These are phyloP conservation scores for Globisporangium alternatum DNA, from an alignment of 352 stramenopile genomes.

Conservation along the genomic window DNA sequence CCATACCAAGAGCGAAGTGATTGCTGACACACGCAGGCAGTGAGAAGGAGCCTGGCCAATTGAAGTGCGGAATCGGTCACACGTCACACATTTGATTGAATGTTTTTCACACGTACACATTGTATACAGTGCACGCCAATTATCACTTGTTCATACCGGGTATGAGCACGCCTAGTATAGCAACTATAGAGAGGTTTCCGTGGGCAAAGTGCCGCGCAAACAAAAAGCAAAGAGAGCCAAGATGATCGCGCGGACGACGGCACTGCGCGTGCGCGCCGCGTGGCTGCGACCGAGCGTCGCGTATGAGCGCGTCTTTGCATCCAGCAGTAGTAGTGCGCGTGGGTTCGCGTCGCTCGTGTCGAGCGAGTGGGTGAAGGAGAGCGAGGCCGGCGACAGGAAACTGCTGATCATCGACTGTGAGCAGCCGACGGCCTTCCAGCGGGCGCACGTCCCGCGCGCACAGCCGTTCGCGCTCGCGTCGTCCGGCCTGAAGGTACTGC, in stretches of 20 bases:
- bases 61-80: slow-evolving; percentile 1
- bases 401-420: slow-evolving; percentile 61
- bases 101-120: too few relatives aligned
- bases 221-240: not conserved
- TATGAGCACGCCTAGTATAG: not conserved
- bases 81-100: slow-evolving; percentile 25
- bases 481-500: slow-evolving; percentile 46
- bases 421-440: slow-evolving; percentile 44
- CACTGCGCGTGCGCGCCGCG: not conserved
- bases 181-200: too few relatives aligned
- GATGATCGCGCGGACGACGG: not conserved
- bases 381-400: slow-evolving; percentile 17
- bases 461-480: slow-evolving; percentile 40
- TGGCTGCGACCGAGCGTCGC: not conserved
- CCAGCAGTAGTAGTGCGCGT: slow-evolving; percentile 30
- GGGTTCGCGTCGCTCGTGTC: slow-evolving; percentile 37
- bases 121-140: too few relatives aligned
- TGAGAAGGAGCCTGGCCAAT: not conserved
- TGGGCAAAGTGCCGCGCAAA: not conserved
- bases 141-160: not conserved
- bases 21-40: not conserved
- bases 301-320: not conserved
- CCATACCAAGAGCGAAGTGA: not conserved
- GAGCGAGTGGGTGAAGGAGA: slow-evolving; percentile 35
- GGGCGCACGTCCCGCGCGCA: slow-evolving; percentile 47